Base-by-base conservation (phyloP, 192 early-diverging fungal genomes). In the Mortierella claussenii region DNA sequence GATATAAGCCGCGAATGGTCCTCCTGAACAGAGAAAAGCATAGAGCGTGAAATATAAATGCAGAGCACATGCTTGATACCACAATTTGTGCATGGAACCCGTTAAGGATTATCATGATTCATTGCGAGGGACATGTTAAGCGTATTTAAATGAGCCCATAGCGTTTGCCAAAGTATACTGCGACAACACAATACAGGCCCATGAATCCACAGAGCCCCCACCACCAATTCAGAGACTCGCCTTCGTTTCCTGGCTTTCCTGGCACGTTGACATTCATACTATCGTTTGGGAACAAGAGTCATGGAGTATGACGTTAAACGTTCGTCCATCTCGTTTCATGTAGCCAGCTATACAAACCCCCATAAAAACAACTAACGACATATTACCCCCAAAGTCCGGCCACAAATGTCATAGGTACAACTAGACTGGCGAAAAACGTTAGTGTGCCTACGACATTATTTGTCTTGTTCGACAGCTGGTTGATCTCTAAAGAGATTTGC, bases 401-500 rank as follows among this genome's bases (percentile, higher is more conserved):
- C 6, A 87, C 69, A 43, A 87, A 80, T 46, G 87, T 89, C 86
- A 90, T 81, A 9, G 90, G 89, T 24, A 85, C 76, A 2, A 85
- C 54, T 28, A 89, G 65, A 65, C 83, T 81, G 1, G 85, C 83
- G 23, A 88, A 78, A 18, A 82, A 82, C 8, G 86, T 85, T 53
- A 87, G 37, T 33, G 78, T 81, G 2, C 80, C 78, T 8, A 87
- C 58, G 1, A 83, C 67, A 21, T 68, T 76, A 57, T 85, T 87
- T 21, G 81, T 85, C 45, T 82, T 82, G 58, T 85, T 87, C 5
- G 82, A 82, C 20, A 78, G 68, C 47, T 85, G 81, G 9, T 81
- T 85, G 78, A 93, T 87, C 68, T 91, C 91, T n/a, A 93, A 83
- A 2, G 90, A 91, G 63, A 93, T 90, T 47, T 89, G 87, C 5